phyloP scores from a whole-genome alignment of 345 rosid genomes.

The Crucihimalaya himalaica region DNA sequence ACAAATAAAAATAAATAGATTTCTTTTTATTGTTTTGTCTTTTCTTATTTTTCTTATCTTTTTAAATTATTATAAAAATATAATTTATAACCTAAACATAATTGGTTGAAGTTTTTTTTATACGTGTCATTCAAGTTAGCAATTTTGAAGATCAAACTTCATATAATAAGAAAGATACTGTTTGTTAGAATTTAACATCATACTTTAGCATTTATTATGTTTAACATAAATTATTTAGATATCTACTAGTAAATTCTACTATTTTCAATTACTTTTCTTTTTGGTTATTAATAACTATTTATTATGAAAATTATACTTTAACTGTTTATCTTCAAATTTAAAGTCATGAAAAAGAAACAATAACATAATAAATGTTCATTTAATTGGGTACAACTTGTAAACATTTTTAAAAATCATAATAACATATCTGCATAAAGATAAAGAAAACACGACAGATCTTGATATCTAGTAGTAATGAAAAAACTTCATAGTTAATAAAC shows the following conservation, averaged over 20 bases:
- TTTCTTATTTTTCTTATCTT: no score
- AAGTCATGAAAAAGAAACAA: not conserved
- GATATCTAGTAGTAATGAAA: conserved; percentile 4
- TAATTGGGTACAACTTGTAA: not conserved
- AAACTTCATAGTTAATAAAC: conserved; percentile 19
- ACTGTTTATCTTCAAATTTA: not conserved
- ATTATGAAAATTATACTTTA: not conserved
- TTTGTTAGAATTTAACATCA: not conserved
- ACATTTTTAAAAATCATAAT: not conserved
- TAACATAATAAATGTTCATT: not conserved
- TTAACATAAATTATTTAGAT: not conserved
- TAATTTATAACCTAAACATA: no score
- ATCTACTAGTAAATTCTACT: not conserved
- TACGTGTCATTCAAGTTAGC: no score
- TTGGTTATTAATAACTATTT: not conserved
- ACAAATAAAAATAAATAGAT: no score
- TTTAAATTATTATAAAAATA: no score
- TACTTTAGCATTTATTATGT: not conserved
- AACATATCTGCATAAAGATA: not conserved
- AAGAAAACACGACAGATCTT: conserved; percentile 2
- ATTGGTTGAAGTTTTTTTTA: no score
- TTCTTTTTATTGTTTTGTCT: no score
- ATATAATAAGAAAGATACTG: no score
- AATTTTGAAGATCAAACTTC: no score
- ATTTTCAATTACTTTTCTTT: not conserved